Base-by-base conservation (phyloP, 352 stramenopile species). In the Chrysophaeum taylorii region DNA sequence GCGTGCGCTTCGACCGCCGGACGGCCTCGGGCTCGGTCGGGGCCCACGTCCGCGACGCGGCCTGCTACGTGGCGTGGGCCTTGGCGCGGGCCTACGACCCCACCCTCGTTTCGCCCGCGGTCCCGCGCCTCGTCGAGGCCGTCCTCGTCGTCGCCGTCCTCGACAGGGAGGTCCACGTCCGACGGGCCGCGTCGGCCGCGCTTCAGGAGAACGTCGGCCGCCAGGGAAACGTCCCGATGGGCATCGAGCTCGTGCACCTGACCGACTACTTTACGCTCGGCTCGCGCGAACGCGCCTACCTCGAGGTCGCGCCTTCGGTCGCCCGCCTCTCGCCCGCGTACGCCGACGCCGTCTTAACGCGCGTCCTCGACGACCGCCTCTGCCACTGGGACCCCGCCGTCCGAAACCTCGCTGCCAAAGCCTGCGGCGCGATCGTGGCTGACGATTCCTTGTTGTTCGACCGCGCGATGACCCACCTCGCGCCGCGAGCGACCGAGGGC, bases 211-310 rank as follows among this genome's bases (percentile, higher is more conserved):
- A 87, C 66, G 89, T 96, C 48, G 91, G 91, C 2, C 83, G 89
- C 0, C 87, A 96, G 76, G 88, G 87, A 33, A 61, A 63, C n/a
- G 14, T 63, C 2, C 5, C 16, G 9, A 39, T n/a, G 25, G 94
- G 95, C 0, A 98, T 99, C 61, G 89, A 92, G 21, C 87, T 99
- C 57, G 82, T 98, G 25, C 98, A 92, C 4, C 86, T 85, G 69
- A 94, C 94, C 1, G 94, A 98, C 78, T 99, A 97, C 78, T 98
- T 97, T 69, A 94, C 92, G 0, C 80, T 99, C n/a, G 92, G 87
- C 43, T 94, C 89, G 74, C 77, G 86, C 25, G 89, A 78, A 2
- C 85, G 97, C 71, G 89, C 94, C 2, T 99, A 94, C 78, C 74
- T 94, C 37, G 81, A 89, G 18, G 87, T 98, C 43, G 89, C 92